Percentiles rank a stretch among this genome's conserved stretches.
Evolutionary conservation across 2,329 filamentous ascomycete species (phyloP).

Genomic region (Alternaria triticina): DNA sequence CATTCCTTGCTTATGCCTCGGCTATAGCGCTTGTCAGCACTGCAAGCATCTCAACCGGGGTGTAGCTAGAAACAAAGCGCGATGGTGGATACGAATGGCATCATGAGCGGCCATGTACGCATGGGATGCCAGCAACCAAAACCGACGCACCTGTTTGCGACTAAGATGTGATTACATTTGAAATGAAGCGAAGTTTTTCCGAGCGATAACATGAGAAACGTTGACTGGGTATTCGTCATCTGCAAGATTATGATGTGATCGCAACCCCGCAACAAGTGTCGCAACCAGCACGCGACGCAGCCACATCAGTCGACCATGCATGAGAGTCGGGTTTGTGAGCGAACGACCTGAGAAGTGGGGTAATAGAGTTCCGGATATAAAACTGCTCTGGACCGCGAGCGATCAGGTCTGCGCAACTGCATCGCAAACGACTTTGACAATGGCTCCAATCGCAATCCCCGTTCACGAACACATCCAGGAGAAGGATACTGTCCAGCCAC

Average conservation of each 20-base stretch:
- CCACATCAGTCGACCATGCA: background rate
- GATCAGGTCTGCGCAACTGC: background rate
- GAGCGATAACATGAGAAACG: constrained; percentile 29
- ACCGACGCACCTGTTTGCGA: background rate
- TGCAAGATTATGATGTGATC: constrained; percentile 43
- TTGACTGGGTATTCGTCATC: constrained; percentile 41
- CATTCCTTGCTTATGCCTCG: background rate
- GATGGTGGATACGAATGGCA: constrained; percentile 30
- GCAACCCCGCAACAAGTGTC: constrained; percentile 41
- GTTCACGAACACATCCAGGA: constrained; percentile 56
- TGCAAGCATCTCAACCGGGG: background rate
- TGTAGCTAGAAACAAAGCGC: constrained; percentile 6
- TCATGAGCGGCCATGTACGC: constrained; percentile 16
- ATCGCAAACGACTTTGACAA: constrained; percentile 31
- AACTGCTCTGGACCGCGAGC: background rate
- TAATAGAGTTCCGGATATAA: constrained; percentile 19
- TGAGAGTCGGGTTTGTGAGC: constrained; percentile 22
- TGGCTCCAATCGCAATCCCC: constrained; percentile 65
- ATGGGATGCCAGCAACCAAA: background rate
- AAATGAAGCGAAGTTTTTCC: background rate
- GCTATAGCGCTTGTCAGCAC: constrained; percentile 11
- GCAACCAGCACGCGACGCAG: constrained; percentile 10
- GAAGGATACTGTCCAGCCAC: constrained; percentile 66
- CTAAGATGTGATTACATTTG: background rate
- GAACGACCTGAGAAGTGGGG: constrained; percentile 4